A percentile compares a stretch with the other conserved stretches of the same genome.
phyloP scores from a whole-genome alignment of 1,284 basidiomycete genomes.

The Papiliotrema laurentii region DNA sequence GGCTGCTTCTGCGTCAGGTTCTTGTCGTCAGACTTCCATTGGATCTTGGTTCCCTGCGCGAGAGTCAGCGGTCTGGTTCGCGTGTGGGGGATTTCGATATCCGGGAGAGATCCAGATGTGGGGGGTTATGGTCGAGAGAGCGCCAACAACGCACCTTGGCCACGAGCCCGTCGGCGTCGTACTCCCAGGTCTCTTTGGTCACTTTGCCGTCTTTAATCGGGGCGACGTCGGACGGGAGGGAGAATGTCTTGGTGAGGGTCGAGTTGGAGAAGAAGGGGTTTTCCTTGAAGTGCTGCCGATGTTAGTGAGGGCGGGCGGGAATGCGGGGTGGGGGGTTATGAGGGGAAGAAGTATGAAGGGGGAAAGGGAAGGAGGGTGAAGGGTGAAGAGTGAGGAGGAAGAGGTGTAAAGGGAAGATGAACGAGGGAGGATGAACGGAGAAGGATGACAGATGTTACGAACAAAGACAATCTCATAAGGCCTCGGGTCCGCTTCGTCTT shows the following conservation, averaged over 20 bases:
- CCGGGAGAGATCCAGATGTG: not conserved
- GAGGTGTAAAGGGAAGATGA: no score
- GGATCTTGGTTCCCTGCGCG: conserved; percentile 37
- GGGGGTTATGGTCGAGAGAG: conserved; percentile 22
- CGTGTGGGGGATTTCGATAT: not conserved
- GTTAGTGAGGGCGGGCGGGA: no score
- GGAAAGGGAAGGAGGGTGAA: no score
- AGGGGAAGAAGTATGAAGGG: no score
- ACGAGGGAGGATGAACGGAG: no score
- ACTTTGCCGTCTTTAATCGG: conserved; percentile 32
- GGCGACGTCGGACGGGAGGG: conserved; percentile 21
- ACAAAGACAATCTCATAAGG: conserved; percentile 46
- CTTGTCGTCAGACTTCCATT: conserved; percentile 52
- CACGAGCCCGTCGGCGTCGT: conserved; percentile 27
- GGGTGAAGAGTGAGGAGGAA: not conserved
- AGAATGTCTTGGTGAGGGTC: conserved; percentile 40
- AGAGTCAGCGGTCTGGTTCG: not conserved
- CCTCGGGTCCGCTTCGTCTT: conserved; percentile 42
- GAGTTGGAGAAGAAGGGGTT: conserved; percentile 48
- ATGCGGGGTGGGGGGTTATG: no score
- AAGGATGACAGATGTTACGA: conserved; percentile 11
- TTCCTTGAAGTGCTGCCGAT: conserved; percentile 42
- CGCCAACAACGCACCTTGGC: no score
- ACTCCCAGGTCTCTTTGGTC: conserved; percentile 32
- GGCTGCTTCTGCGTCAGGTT: conserved; percentile 50